Percentiles rank a stretch among this genome's conserved stretches.
phyloP scores from a whole-genome alignment of 2,329 filamentous ascomycete species.

The Calonectria hawksworthii region DNA sequence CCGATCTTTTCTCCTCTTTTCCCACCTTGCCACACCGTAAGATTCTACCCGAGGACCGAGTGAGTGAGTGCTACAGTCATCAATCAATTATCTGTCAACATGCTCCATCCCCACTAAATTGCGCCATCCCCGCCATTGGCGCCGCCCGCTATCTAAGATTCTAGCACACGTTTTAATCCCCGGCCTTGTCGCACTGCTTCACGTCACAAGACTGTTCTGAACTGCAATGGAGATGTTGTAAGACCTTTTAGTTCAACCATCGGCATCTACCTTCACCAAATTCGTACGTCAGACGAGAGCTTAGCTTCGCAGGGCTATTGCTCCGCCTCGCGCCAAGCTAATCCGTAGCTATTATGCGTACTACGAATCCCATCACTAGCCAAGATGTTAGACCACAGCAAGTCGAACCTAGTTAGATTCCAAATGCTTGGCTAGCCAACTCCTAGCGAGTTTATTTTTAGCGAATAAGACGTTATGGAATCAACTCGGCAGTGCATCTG shows the following conservation, averaged over 20 bases:
- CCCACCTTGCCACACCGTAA: not conserved
- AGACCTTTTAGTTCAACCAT: not conserved
- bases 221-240: too few species aligned
- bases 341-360: not conserved
- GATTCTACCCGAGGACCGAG: not conserved
- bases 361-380: not conserved
- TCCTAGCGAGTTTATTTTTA: not conserved
- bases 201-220: not conserved
- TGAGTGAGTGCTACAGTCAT: not conserved
- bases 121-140: slow-evolving; percentile 4
- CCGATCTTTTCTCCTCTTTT: not conserved
- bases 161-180: not conserved
- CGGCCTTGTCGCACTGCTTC: not conserved
- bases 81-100: not conserved
- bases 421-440: not conserved
- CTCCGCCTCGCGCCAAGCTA: not conserved
- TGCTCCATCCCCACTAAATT: not conserved
- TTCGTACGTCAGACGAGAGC: not conserved
- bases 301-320: not conserved
- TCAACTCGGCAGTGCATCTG: too few species aligned
- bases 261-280: not conserved
- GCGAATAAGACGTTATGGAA: not conserved
- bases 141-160: not conserved
- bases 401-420: not conserved
- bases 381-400: not conserved